A percentile compares a stretch with the other conserved stretches of the same genome.
Conservation (phyloP, 2,329 filamentous ascomycete species). For the Nothomitra cinnamomea region DNA sequence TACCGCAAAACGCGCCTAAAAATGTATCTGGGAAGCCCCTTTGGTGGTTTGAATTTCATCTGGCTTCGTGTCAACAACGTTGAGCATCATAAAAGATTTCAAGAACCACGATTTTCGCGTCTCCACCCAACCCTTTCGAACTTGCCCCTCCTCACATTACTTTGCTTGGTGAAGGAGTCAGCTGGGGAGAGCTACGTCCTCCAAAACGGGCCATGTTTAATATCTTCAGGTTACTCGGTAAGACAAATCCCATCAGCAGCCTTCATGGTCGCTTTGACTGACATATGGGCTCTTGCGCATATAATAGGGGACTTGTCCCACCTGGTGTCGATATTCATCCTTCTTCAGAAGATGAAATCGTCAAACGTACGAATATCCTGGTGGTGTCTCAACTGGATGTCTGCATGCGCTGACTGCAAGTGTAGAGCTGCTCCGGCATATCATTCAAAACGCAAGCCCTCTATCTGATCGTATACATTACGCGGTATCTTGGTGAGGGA, state of each 20-base stretch:
- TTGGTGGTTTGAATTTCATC: slow-evolving; percentile 1
- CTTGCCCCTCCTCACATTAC: neutral
- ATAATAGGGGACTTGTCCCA: slow-evolving; percentile 79
- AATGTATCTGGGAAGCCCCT: neutral
- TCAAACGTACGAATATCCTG: slow-evolving; percentile 49
- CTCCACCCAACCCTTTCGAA: neutral
- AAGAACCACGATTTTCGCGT: neutral
- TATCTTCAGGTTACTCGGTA: slow-evolving; percentile 52
- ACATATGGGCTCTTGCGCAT: slow-evolving; percentile 7
- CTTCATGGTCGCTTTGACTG: slow-evolving; percentile 2
- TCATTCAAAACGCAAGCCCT: slow-evolving; percentile 97
- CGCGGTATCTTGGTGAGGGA: slow-evolving; percentile 62
- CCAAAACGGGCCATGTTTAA: slow-evolving; percentile 36
- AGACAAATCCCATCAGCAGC: slow-evolving; percentile 12
- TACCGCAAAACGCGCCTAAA: neutral
- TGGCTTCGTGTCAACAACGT: slow-evolving; percentile 4
- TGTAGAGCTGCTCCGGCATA: slow-evolving; percentile 88
- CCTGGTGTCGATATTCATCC: slow-evolving; percentile 79
- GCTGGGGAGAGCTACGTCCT: neutral
- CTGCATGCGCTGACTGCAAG: slow-evolving; percentile 1
- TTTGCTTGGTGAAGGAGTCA: too few species aligned
- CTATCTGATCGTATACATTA: slow-evolving; percentile 86
- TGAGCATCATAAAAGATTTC: neutral
- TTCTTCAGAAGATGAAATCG: slow-evolving; percentile 91
- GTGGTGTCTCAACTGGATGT: neutral